Evolutionary conservation across 78 protist species (phyloP), one percentile per base, ranked within the genome.

Genomic region (slime mould (Dictyostelium discoideum)): DNA sequence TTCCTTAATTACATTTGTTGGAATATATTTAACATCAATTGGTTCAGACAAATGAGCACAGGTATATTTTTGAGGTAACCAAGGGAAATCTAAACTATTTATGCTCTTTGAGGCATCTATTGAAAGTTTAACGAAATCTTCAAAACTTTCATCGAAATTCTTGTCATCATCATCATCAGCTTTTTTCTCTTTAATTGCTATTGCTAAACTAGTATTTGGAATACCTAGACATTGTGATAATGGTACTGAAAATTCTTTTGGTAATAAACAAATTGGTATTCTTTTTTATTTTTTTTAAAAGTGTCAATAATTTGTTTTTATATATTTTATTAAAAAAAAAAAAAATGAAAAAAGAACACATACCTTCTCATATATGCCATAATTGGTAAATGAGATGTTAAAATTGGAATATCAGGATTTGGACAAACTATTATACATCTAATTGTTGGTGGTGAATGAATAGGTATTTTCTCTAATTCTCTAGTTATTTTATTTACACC

Each of bases 311-410:
- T 44, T 44, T 32, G 37, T 32, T 32, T 32, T 32, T 32, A 32
- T 32, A 32, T 1, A 32, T 32, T 32, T 32, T 32, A 32, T 32
- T 32, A 32, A 32, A 32, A 32, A 32, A 32, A 32, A 32, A 32
- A 32, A 32, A 32, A 32, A 32, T 32, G 37, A 32, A 32, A 32
- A 32, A 32, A 32, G 37, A 32, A 32, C 5, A 76, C 82, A 76
- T 60, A 83, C 87, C 76, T 83, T 83, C 87, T 83, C 76, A 83
- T 57, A 83, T 57, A 83, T 11, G 87, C 87, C 87, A 83, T 83
- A 14, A 83, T 83, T 57, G 44, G 67, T 83, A 83, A 57, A 60
- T 83, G 87, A 3, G 48, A 42, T 6, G 87, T 83, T 60, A 83
- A 37, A 57, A 83, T 57, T 26, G 39, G 87, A 44, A 83, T 18